Evolutionary conservation across 192 early-diverging fungal genomes (phyloP), one percentile per base, ranked within the genome.

Genomic region (Backusella tarrabulga): DNA sequence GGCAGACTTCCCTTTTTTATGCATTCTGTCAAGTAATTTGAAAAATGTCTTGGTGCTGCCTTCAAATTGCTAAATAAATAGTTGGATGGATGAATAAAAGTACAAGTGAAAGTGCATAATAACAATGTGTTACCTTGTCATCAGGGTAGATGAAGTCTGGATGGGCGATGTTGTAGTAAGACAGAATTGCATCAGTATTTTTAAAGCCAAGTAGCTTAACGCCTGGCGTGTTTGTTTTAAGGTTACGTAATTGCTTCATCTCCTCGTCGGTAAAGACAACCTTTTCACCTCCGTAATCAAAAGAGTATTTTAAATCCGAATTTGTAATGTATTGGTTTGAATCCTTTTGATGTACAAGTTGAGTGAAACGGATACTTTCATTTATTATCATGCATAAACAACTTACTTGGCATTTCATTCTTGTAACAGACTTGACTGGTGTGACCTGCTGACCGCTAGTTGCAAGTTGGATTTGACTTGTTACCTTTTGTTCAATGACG

Each of bases 161-260:
- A 72, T 92, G 91, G 23, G 54, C 79, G 72, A 96, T 78, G 70
- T 93, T 93, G 75, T 91, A 83, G 38, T 94, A 82, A 41, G 80
- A 70, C 19, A 85, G 83, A 7, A 93, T 76, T 4, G 75, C 67
- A 34, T 14, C 68, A 11, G 44, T 77, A 14, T 87, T 83, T 72
- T 93, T 92, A 84, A 96, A 96, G 15, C 95, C 95, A 35, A 96
- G 82, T 21, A 95, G 66, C 1, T 77, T 78, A 15, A 96, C 14
- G 14, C 91, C 94, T 12, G 21, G 21, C 0, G 7, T 14, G 1
- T 4, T 26, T 86, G 91, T 87, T 6, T 89, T 88, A 75, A 93
- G 85, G 7, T 83, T 82, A 70, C 87, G 87, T n/a, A 95, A 87
- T 50, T 86, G 71, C 0, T 77, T 70, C 14, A 92, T 56, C 46